A percentile compares a stretch with the other conserved stretches of the same genome.
phyloP scores from a whole-genome alignment of 306 rosid genomes.

The Betula pendula region DNA sequence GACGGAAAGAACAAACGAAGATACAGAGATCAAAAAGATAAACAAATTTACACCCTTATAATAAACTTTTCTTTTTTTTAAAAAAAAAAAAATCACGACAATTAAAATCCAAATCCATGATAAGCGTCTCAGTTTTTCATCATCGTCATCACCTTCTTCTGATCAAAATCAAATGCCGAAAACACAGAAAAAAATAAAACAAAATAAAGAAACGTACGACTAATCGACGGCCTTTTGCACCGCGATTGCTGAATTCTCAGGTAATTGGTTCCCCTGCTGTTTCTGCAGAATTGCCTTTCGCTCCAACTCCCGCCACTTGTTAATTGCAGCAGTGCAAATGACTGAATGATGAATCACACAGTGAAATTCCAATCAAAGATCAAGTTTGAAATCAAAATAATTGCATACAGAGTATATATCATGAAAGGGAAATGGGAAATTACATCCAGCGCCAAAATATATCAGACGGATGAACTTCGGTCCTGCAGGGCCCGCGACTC shows the following conservation, averaged over 20 bases:
- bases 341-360: slow-evolving; percentile 45
- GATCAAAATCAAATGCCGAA: not conserved
- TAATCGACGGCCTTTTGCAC: slow-evolving; percentile 43
- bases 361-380: not conserved
- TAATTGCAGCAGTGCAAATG: slow-evolving; percentile 46
- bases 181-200: too few relatives aligned
- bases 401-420: not conserved
- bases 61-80: not conserved
- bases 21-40: not conserved
- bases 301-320: slow-evolving; percentile 60
- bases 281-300: slow-evolving; percentile 35
- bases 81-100: not conserved
- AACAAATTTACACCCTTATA: not conserved
- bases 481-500: slow-evolving; percentile 80
- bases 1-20: not conserved
- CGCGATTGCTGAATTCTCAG: slow-evolving; percentile 32
- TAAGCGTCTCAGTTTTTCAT: too few relatives aligned
- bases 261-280: slow-evolving; percentile 26
- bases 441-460: slow-evolving; percentile 85
- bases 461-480: slow-evolving; percentile 75
- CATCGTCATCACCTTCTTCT: not conserved
- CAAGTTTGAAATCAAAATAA: not conserved
- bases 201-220: not conserved
- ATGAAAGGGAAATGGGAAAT: slow-evolving; percentile 20
- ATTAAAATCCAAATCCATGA: not conserved